Evolutionary conservation across 345 rosid species (phyloP), one percentile per base, ranked within the genome.

Genomic region (Syzygium jambos): DNA sequence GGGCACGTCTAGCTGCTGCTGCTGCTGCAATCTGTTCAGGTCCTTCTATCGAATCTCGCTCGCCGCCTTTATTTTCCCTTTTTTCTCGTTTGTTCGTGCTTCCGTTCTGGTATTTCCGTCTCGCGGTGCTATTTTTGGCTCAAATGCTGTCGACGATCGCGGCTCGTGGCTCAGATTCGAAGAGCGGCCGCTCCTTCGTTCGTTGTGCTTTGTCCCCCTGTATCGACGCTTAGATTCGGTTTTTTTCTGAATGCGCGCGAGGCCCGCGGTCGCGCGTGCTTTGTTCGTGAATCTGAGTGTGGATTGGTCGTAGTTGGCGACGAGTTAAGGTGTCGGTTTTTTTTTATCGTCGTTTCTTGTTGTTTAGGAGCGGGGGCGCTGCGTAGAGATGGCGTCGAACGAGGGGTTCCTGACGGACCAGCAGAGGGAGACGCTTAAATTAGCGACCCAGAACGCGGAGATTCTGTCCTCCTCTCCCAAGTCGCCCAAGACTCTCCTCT

Each of bases 371-470:
- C 27, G 52, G 87, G 87, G 63, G 80, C 84, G 17, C 29, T 38
- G 61, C 86, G 73, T 68, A 93, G 92, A 98, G 92, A 98, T 98
- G 99, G 95, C 98, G 30, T 93, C 98, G 2, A 89, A 90, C 52
- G 97, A 94, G 91, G 98, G 96, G 41, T 93, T 96, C 87, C 91
- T 98, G 88, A 96, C 99, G 25, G 94, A 93, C 15, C 93, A 93
- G 87, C 98, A 98, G 92, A 92, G 99, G 95, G 96, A 98, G 63
- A 91, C 87, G 88, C 73, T 98, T 87, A 95, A 98, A 91, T 17
- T 93, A 89, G 99, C 99, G 2, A 93, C 94, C 84, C 93, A 90
- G 85, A 96, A 92, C 89, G 90, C 88, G 9, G 98, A 91, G 17
- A 90, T 9, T 52, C 85, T 93, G 89, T 95, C 99, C 4, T 95